These are phyloP conservation scores for Pestalotiopsis sp. DNA, from an alignment of 2,329 filamentous ascomycete species.

Conservation along the genomic window DNA sequence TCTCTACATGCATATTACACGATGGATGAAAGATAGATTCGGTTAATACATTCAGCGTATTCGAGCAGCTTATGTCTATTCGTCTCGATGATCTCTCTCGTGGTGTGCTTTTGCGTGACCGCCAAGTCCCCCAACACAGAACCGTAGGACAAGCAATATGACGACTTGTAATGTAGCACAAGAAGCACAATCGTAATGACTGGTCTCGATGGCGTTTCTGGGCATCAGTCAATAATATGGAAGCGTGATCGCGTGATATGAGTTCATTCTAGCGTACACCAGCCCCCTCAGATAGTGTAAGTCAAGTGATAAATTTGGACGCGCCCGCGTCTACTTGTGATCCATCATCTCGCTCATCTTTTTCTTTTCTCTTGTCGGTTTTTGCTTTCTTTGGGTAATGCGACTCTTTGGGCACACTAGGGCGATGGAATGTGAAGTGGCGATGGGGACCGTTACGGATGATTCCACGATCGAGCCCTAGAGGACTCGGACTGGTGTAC, in stretches of 20 bases:
- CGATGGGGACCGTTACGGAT: neutral
- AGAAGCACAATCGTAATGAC: neutral
- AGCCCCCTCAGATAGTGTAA: neutral
- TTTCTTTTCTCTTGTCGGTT: neutral
- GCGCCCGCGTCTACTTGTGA: neutral
- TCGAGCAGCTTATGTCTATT: neutral
- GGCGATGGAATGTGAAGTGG: neutral
- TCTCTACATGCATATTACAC: fast-evolving
- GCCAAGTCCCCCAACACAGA: neutral
- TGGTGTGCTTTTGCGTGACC: neutral
- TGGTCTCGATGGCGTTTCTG: neutral
- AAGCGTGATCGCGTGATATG: conserved; percentile 8
- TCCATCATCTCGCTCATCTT: neutral
- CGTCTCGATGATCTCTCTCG: neutral
- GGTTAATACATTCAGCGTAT: neutral
- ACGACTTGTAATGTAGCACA: neutral
- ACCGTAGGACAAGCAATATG: neutral
- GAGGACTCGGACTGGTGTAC: too few species aligned
- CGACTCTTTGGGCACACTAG: neutral
- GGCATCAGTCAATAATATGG: neutral
- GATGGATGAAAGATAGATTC: neutral
- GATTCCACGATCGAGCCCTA: too few species aligned
- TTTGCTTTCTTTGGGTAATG: neutral
- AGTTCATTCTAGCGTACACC: neutral
- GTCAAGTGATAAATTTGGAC: neutral